A percentile compares a stretch with the other conserved stretches of the same genome.
Evolutionary conservation across 371 early-diverging fungal species (phyloP).

Genomic region (Apophysomyces sp.): DNA sequence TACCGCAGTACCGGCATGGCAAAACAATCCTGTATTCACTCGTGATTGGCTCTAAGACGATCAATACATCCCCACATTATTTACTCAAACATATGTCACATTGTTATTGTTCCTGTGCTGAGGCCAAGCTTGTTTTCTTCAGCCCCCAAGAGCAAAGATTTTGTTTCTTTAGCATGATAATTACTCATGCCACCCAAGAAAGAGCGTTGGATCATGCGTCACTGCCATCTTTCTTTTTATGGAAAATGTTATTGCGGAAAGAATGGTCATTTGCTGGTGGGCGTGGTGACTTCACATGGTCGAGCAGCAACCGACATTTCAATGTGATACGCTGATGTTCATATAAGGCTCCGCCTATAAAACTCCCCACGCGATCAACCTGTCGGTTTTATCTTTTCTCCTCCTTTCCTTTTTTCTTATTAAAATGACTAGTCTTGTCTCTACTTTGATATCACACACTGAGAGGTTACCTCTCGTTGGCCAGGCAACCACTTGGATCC

Average conservation of each 20-base stretch:
- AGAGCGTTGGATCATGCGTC: background rate
- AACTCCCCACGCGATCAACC: background rate
- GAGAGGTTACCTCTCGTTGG: conserved; percentile 4
- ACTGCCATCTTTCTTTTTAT: background rate
- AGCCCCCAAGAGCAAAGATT: background rate
- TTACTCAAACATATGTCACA: background rate
- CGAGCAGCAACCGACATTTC: background rate
- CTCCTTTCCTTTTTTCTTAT: background rate
- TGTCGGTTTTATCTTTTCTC: too few relatives aligned
- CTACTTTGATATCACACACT: background rate
- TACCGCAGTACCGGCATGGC: background rate
- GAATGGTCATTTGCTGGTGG: background rate
- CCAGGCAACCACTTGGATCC: conserved; percentile 22
- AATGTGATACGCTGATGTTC: background rate
- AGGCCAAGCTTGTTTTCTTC: background rate
- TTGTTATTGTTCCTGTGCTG: background rate
- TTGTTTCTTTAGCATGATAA: background rate
- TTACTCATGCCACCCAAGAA: background rate
- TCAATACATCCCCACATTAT: background rate
- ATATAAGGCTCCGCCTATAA: background rate
- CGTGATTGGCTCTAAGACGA: background rate
- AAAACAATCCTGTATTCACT: background rate
- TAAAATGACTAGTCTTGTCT: background rate
- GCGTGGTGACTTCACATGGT: conserved; percentile 1
- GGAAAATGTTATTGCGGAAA: background rate